phyloP scores from a whole-genome alignment of 371 early-diverging fungal species.

The Mucor sp. region DNA sequence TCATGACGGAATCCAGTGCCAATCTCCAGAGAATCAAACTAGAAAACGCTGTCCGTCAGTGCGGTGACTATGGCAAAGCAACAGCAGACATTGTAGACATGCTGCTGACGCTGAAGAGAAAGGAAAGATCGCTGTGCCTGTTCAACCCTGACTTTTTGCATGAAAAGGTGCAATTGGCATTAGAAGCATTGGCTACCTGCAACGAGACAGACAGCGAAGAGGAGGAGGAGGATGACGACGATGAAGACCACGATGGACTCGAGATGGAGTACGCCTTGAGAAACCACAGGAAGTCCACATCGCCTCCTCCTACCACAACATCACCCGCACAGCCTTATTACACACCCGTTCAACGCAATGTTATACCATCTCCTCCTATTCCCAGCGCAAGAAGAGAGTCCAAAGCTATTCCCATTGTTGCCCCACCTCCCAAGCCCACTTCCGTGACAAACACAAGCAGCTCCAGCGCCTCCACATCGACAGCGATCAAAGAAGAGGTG shows the following conservation, averaged over 20 bases:
- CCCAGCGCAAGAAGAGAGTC: slow-evolving; percentile 20
- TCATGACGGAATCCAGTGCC: slow-evolving; percentile 50
- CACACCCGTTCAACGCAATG: background rate
- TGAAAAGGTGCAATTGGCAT: slow-evolving; percentile 46
- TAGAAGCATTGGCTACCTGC: slow-evolving; percentile 45
- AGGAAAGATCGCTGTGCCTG: slow-evolving; percentile 51
- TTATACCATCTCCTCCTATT: slow-evolving; percentile 1
- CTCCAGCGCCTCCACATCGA: background rate
- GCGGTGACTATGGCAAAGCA: slow-evolving; percentile 39
- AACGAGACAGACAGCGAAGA: slow-evolving; percentile 28
- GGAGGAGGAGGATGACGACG: slow-evolving; percentile 9
- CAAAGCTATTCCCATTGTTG: slow-evolving; percentile 43
- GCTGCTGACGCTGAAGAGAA: slow-evolving; percentile 47
- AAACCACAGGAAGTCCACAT: background rate
- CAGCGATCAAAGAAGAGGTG: slow-evolving; percentile 7
- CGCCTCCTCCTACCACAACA: background rate
- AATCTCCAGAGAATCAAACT: slow-evolving; percentile 44
- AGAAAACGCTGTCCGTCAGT: slow-evolving; percentile 38
- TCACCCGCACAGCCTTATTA: background rate
- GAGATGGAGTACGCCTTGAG: slow-evolving; percentile 11
- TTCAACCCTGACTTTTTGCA: slow-evolving; percentile 52
- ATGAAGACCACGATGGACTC: slow-evolving; percentile 2
- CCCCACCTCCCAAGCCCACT: slow-evolving; percentile 18
- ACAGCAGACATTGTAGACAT: slow-evolving; percentile 52
- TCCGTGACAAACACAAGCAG: slow-evolving; percentile 9